Evolutionary conservation across 169 alveolate species (phyloP).

Genomic region (Amoebophrya sp.): DNA sequence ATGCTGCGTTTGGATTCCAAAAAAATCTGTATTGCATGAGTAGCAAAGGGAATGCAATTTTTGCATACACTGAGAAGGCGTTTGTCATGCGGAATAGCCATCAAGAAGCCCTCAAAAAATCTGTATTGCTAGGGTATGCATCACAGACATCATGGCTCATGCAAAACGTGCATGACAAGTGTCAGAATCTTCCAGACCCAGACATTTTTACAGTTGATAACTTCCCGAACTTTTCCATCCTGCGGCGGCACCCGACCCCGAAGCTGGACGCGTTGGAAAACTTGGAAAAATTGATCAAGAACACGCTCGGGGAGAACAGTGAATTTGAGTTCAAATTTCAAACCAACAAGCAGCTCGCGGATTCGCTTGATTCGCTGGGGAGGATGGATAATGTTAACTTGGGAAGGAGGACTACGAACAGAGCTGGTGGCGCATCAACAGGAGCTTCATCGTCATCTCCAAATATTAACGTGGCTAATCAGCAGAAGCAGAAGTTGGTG

Average conservation of each 20-base stretch:
- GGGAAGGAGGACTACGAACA: background rate
- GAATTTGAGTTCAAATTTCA: background rate
- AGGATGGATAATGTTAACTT: background rate
- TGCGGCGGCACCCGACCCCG: slow-evolving; percentile 18
- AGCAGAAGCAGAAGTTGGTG: slow-evolving; percentile 45
- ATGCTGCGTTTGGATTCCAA: no score
- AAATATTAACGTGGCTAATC: background rate
- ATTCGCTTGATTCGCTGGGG: background rate
- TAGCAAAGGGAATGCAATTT: no score
- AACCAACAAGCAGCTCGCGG: background rate
- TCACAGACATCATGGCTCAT: no score
- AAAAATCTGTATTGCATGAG: no score
- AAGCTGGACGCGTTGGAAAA: background rate
- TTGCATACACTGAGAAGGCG: no score
- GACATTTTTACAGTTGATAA: no score
- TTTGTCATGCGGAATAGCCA: no score
- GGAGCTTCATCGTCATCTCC: background rate
- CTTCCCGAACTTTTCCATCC: background rate
- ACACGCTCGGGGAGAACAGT: background rate
- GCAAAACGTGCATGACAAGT: no score
- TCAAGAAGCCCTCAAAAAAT: no score
- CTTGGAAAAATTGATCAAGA: background rate
- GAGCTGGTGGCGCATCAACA: background rate
- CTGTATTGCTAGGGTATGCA: no score
- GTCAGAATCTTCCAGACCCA: no score